phyloP scores from a whole-genome alignment of 2,329 filamentous ascomycete genomes.

The Chrysosphaeria jannelii region DNA sequence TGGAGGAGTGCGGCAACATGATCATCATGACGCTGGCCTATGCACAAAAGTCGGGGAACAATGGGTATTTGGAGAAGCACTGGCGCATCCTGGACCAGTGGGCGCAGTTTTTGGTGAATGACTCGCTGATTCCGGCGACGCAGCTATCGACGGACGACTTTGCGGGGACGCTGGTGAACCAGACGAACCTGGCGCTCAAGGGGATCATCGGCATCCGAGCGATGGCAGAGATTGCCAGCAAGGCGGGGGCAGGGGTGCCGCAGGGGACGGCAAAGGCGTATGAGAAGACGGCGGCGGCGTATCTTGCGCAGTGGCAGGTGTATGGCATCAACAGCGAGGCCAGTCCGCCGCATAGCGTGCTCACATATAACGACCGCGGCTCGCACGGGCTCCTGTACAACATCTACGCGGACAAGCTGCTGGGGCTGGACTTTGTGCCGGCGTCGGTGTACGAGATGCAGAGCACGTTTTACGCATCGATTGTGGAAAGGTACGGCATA shows the following conservation, averaged over 20 bases:
- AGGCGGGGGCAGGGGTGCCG: constrained; percentile 28
- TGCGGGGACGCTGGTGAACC: constrained; percentile 41
- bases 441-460: constrained; percentile 49
- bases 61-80: too few species aligned
- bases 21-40: constrained; percentile 29
- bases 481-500: constrained; percentile 55
- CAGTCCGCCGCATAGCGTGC: constrained; percentile 37
- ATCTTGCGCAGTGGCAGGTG: constrained; percentile 40
- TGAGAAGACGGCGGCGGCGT: constrained; percentile 29
- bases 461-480: constrained; percentile 50
- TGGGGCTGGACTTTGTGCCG: constrained; percentile 28
- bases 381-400: constrained; percentile 56
- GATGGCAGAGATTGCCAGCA: constrained; percentile 35
- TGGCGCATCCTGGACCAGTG: constrained; percentile 29
- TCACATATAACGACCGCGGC: constrained; percentile 48
- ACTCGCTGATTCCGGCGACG: constrained; percentile 35
- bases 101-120: constrained; percentile 43
- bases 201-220: constrained; percentile 53
- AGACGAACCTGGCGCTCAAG: constrained; percentile 48
- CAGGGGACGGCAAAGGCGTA: constrained; percentile 27
- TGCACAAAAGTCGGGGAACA: constrained; percentile 5
- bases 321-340: constrained; percentile 35
- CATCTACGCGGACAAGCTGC: constrained; percentile 29
- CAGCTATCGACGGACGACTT: constrained; percentile 57
- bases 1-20: constrained; percentile 46